Conservation (phyloP, 306 rosid genomes). For the Glycine latifolia region DNA sequence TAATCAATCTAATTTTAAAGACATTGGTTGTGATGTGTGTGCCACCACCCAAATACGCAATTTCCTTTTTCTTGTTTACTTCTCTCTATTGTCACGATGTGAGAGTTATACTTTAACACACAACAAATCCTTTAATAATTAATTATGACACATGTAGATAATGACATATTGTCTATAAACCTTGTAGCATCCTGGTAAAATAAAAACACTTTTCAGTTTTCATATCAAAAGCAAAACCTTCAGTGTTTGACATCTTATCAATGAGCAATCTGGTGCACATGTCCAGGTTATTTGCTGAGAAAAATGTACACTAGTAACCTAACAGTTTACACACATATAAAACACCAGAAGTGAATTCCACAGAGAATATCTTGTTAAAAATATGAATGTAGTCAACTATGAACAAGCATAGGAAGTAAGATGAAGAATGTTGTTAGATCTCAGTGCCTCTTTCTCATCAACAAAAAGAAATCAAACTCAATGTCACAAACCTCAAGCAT, state of each 20-base stretch:
- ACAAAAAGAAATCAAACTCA: constrained; percentile 36
- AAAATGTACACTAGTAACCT: constrained; percentile 10
- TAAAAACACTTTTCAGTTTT: constrained; percentile 8
- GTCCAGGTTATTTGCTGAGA: constrained; percentile 28
- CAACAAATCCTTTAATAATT: constrained; percentile 1
- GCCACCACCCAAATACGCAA: constrained; percentile 28
- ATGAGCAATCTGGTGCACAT: not conserved
- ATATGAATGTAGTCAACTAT: constrained; percentile 38
- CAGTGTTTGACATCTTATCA: constrained; percentile 29
- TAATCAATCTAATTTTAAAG: not conserved
- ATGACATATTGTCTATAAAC: not conserved
- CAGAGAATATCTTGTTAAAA: constrained; percentile 10
- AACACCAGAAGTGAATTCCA: constrained; percentile 22
- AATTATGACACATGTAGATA: not conserved
- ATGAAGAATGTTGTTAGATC: constrained; percentile 13
- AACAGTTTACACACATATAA: not conserved
- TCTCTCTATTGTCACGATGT: constrained; percentile 6
- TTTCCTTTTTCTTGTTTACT: not conserved
- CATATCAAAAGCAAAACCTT: not conserved
- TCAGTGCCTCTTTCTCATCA: constrained; percentile 23
- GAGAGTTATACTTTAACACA: constrained; percentile 6
- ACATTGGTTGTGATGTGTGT: not conserved
- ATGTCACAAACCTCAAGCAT: constrained; percentile 79
- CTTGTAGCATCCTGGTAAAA: constrained; percentile 23
- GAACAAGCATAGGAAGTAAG: constrained; percentile 28